These are phyloP conservation scores for Mycena filopes DNA, from an alignment of 768 basidiomycete genomes.

Conservation along the genomic window DNA sequence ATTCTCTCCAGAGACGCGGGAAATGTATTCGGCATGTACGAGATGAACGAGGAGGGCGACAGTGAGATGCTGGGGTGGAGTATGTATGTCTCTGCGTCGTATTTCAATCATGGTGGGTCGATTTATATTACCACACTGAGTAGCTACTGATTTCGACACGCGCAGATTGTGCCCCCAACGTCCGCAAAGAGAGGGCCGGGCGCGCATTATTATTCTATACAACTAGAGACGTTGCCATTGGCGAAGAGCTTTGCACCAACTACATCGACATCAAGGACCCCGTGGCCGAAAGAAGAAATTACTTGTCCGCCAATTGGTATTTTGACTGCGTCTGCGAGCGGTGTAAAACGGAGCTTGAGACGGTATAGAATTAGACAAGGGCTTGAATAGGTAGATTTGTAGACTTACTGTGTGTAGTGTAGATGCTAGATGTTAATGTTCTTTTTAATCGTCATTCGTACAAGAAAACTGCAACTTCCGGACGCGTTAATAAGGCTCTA, in stretches of 20 bases:
- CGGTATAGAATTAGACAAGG: conserved; percentile 6
- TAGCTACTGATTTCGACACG: conserved; percentile 12
- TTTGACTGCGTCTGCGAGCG: conserved; percentile 39
- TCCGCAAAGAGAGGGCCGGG: conserved; percentile 51
- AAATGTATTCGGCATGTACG: conserved; percentile 78
- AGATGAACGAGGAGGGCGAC: conserved; percentile 56
- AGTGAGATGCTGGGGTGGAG: conserved; percentile 76
- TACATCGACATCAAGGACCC: conserved; percentile 48
- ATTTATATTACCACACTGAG: not conserved
- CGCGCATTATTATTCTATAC: conserved; percentile 52
- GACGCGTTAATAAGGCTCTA: too few species aligned
- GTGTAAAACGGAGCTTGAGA: conserved; percentile 32
- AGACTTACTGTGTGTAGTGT: not conserved
- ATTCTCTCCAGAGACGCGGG: conserved; percentile 69
- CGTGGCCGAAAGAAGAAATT: conserved; percentile 28
- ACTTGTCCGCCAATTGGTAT: conserved; percentile 37
- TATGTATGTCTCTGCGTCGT: conserved; percentile 68
- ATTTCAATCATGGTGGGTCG: conserved; percentile 75
- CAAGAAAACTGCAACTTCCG: too few species aligned
- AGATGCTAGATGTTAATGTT: too few species aligned
- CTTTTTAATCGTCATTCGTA: too few species aligned
- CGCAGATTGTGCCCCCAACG: conserved; percentile 55
- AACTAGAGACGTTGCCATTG: conserved; percentile 44
- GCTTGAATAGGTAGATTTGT: not conserved
- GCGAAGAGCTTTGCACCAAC: conserved; percentile 59